Evolutionary conservation across 345 rosid genomes (phyloP).

Genomic region (Corchorus olitorius): DNA sequence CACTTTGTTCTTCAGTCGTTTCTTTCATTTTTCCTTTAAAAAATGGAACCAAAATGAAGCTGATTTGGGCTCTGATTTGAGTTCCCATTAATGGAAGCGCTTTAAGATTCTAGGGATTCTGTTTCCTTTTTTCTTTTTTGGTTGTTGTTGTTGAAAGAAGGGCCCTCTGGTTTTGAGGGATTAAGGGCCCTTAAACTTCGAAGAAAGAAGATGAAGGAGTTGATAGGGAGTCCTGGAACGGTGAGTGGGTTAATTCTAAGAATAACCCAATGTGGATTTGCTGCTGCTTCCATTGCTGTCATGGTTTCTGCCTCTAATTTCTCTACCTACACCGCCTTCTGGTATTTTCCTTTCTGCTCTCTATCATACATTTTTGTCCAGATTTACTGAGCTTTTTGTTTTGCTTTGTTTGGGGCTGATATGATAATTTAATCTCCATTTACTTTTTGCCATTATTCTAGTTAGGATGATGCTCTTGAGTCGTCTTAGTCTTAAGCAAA

Average conservation of each 20-base stretch:
- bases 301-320: constrained; percentile 66
- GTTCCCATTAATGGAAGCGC: constrained; percentile 19
- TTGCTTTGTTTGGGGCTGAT: not conserved
- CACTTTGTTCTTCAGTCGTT: not conserved
- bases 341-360: constrained; percentile 38
- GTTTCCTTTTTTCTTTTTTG: not conserved
- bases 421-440: not conserved
- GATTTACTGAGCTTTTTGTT: not conserved
- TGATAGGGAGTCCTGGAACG: constrained; percentile 85
- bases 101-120: constrained; percentile 30
- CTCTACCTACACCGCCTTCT: constrained; percentile 78
- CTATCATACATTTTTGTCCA: not conserved
- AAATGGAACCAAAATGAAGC: not conserved
- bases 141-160: not conserved
- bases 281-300: constrained; percentile 71
- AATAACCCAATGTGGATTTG: constrained; percentile 72
- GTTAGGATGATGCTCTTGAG: not conserved
- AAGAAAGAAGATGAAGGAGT: constrained; percentile 58
- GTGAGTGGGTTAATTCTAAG: constrained; percentile 68
- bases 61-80: constrained; percentile 9
- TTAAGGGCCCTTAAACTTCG: not conserved
- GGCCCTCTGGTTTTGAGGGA: not conserved
- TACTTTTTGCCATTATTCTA: not conserved
- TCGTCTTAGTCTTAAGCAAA: not conserved
- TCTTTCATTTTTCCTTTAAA: too few species aligned